Conservation (phyloP, 306 rosid species). For the Vigna trinervia region DNA sequence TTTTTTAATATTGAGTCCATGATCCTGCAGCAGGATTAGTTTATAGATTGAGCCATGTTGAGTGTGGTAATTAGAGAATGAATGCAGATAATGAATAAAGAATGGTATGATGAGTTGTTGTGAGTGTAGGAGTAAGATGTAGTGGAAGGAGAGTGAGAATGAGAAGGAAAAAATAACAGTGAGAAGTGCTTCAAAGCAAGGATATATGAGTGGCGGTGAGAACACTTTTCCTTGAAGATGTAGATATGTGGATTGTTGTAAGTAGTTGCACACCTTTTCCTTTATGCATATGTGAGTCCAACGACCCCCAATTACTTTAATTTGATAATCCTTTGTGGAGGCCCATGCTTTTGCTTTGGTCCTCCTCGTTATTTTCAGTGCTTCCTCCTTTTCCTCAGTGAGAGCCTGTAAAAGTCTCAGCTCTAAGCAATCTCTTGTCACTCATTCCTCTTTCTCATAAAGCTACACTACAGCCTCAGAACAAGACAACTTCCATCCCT, state of each 20-base stretch:
- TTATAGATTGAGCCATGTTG: not conserved
- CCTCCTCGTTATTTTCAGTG: conserved; percentile 56
- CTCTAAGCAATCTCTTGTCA: conserved; percentile 48
- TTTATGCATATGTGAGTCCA: conserved; percentile 32
- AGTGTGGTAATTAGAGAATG: not conserved
- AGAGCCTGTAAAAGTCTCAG: conserved; percentile 48
- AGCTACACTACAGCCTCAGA: conserved; percentile 44
- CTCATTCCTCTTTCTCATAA: conserved; percentile 41
- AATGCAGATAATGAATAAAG: not conserved
- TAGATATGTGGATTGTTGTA: conserved; percentile 33
- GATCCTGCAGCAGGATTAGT: not conserved
- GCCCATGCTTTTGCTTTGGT: conserved; percentile 34
- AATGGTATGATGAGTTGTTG: not conserved
- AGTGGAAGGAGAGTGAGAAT: not conserved
- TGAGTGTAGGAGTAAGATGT: conserved; percentile 36
- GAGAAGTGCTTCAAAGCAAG: conserved; percentile 39
- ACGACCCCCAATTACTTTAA: conserved; percentile 30
- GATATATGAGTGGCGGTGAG: conserved; percentile 28
- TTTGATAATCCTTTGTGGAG: conserved; percentile 31
- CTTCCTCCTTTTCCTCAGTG: conserved; percentile 39
- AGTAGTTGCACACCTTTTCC: conserved; percentile 14
- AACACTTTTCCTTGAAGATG: conserved; percentile 46
- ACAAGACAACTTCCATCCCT: conserved; percentile 61
- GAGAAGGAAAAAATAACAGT: conserved; percentile 32
- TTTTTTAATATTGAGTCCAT: not conserved